Evolutionary conservation across 306 rosid species (phyloP), one percentile per base, ranked within the genome.

Genomic region (Ziziphus jujuba): DNA sequence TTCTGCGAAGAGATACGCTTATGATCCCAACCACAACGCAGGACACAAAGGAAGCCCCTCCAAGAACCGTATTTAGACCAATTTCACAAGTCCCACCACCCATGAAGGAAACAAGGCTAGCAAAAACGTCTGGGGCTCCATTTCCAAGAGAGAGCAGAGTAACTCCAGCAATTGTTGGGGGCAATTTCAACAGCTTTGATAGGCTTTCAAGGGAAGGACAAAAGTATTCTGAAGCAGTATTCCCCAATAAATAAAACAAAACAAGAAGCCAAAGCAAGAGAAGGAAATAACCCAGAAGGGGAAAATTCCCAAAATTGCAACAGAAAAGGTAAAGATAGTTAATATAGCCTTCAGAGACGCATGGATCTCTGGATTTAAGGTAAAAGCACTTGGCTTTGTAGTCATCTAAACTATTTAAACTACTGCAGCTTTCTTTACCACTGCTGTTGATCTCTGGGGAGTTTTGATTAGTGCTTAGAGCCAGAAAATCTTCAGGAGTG

Each of bases 151-250:
- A 91, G 24, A 91, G 96, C 43, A 91, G 81, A 23, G 98, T 91
- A 2, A 89, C 90, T 14, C 98, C 98, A n/a, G 98, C 98, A 65
- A 89, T 85, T 4, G 91, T 80, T 0, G 98, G 98, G 23, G 98
- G 85, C 16, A 91, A 75, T 64, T 85, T 82, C 70, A 91, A 63
- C 35, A 87, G 35, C 14, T 21, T 73, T 1, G 98, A 91, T 33
- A 91, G 66, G 7, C 86, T 84, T 58, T 91, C 90, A 17, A 91
- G 77, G 14, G 90, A 82, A 61, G 79, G 70, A 67, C 96, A 91
- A 38, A 91, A 91, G 77, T 87, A 91, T 34, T 70, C 88, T 4
- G 98, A 85, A 33, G 98, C 95, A 9, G 98, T 91, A 66, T 91
- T 85, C 1, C 96, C 95, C 69, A 91, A 35, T 2, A 91, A 73